phyloP scores from a whole-genome alignment of 768 basidiomycete species.

The Serendipita sp. region DNA sequence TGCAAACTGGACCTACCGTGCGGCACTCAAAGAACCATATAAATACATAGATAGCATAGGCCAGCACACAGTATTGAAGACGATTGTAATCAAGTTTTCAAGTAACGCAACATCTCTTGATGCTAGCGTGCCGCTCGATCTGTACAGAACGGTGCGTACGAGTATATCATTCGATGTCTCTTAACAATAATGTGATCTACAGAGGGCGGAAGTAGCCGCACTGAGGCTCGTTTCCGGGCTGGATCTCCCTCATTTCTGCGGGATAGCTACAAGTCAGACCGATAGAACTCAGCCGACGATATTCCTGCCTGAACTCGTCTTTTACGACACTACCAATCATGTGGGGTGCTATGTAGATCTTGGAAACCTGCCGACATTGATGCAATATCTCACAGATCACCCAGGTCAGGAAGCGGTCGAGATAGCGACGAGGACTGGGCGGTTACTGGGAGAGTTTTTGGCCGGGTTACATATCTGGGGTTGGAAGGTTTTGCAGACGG shows the following conservation, averaged over 20 bases:
- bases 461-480: background rate
- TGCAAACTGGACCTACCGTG: background rate
- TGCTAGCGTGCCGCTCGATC: background rate
- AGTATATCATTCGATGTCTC: background rate
- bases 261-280: background rate
- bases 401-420: background rate
- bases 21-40: background rate
- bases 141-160: background rate
- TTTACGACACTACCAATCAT: background rate
- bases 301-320: background rate
- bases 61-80: background rate
- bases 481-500: background rate
- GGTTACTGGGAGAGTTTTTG: background rate
- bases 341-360: background rate
- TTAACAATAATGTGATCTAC: background rate
- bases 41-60: background rate
- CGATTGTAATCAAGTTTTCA: background rate
- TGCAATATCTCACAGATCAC: background rate
- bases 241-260: background rate
- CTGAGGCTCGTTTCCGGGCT: background rate
- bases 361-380: background rate
- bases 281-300: background rate
- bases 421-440: background rate
- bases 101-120: background rate
- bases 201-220: background rate